Evolutionary conservation across 305 asterid genomes (phyloP), one percentile per base, ranked within the genome.

Genomic region (Fraxinus paxiana): DNA sequence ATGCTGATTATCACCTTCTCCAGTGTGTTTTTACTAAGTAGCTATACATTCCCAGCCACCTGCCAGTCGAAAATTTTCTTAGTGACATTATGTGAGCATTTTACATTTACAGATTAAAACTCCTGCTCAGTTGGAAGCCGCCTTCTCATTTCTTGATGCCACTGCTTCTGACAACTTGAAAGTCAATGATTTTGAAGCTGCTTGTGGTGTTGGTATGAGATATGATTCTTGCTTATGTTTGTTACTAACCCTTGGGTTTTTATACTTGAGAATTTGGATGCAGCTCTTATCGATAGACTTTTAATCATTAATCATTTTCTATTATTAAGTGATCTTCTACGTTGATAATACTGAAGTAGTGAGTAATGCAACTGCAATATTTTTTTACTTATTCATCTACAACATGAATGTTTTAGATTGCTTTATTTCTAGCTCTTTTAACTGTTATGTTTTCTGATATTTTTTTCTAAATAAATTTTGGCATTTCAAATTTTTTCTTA

Each of bases 111-210:
- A 96, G 99, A 91, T 96, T 71, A 96, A 92, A 87, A 87, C 92
- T 75, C 87, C 96, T 87, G 97, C 94, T 9, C 99, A 96, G 86
- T 86, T 92, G 87, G 98, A 96, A 54, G 97, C 98, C 67, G 99
- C 99, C 71, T 92, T 94, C 85, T 75, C 90, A 5, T 92, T 90
- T 86, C 89, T 94, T 77, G 75, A 89, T 74, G 87, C 88, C 28
- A 82, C 89, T 75, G 93, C 92, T 80, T 88, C 97, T 43, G 97
- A 91, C 78, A 67, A 41, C 80, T 87, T 94, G 78, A 85, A 88
- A 43, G 72, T 82, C 79, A 82, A 84, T 76, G 98, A 91, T 76
- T 92, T 96, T 81, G 99, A 94, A 85, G 91, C 85, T 81, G 92
- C 95, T 76, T 93, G 98, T 94, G 98, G 94, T 75, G 96, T 96